These are phyloP conservation scores for Plectosphaerella cucumerina DNA, from an alignment of 2,329 filamentous ascomycete species.

Conservation along the genomic window DNA sequence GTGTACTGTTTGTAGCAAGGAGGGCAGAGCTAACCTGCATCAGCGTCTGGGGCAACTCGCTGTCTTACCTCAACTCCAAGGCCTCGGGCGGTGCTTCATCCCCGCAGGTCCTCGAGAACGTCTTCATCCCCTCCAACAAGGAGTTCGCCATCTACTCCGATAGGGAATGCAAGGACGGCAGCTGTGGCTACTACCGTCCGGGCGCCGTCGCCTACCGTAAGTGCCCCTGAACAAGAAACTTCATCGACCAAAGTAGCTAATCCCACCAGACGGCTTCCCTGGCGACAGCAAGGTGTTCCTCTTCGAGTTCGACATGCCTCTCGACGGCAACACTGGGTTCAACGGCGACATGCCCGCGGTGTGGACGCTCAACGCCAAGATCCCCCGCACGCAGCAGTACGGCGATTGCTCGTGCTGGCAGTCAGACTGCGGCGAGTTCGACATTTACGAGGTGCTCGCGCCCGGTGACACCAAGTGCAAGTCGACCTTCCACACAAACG, in stretches of 20 bases:
- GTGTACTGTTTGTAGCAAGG: conserved; percentile 12
- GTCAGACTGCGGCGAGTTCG: conserved; percentile 67
- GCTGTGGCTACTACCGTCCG: conserved; percentile 40
- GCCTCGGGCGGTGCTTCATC: conserved; percentile 31
- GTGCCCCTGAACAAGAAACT: conserved; percentile 8
- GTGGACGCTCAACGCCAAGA: conserved; percentile 72
- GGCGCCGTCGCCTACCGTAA: conserved; percentile 40
- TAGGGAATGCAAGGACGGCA: conserved; percentile 31
- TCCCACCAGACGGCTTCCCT: conserved; percentile 59
- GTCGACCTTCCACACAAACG: conserved; percentile 63
- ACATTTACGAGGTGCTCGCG: conserved; percentile 68
- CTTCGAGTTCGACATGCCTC: conserved; percentile 69
- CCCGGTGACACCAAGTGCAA: conserved; percentile 63
- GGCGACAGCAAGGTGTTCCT: conserved; percentile 68
- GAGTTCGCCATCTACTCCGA: conserved; percentile 44
- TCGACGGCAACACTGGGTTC: conserved; percentile 45
- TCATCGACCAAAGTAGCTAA: too few species aligned
- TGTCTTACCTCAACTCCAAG: conserved; percentile 40
- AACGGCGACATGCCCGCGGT: conserved; percentile 68
- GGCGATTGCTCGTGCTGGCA: conserved; percentile 69
- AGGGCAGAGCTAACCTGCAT: not conserved
- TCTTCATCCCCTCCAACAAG: conserved; percentile 34
- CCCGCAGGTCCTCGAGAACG: conserved; percentile 34
- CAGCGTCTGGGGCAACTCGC: conserved; percentile 39
- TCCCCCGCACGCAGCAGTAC: conserved; percentile 69